A percentile compares a stretch with the other conserved stretches of the same genome.
These are phyloP conservation scores for Coix lacrymajobi DNA, from an alignment of 176 grass and related monocot genomes.

Conservation along the genomic window DNA sequence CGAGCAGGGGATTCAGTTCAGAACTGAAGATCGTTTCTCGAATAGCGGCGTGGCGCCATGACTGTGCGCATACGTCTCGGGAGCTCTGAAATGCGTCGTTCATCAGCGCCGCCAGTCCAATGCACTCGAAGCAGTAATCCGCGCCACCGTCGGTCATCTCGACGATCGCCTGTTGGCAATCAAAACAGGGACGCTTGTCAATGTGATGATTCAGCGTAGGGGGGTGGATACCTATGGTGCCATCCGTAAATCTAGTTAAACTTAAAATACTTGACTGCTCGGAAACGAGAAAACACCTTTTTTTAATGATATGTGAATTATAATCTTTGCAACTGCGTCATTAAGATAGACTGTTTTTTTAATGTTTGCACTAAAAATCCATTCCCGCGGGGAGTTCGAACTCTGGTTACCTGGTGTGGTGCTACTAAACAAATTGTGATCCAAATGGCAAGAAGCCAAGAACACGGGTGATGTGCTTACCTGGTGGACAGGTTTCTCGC, in stretches of 20 bases:
- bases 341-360: no score
- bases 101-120: conserved; percentile 71
- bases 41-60: no score
- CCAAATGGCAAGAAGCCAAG: not conserved
- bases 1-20: not conserved
- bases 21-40: not conserved
- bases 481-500: conserved; percentile 53
- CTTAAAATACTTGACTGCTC: no score
- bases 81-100: conserved; percentile 59
- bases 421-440: not conserved
- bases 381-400: no score
- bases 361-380: no score
- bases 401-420: no score
- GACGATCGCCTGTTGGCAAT: conserved; percentile 44
- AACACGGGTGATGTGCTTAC: not conserved
- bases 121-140: conserved; percentile 81
- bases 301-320: no score
- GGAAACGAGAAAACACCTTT: no score
- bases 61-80: conserved; percentile 19
- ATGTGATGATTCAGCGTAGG: no score
- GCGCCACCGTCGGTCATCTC: conserved; percentile 81
- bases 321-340: no score
- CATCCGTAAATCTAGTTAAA: no score
- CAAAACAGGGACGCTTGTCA: not conserved
- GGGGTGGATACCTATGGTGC: no score